Evolutionary conservation across 2,329 filamentous ascomycete species (phyloP), one percentile per base, ranked within the genome.

Genomic region (Colletotrichum cereale): DNA sequence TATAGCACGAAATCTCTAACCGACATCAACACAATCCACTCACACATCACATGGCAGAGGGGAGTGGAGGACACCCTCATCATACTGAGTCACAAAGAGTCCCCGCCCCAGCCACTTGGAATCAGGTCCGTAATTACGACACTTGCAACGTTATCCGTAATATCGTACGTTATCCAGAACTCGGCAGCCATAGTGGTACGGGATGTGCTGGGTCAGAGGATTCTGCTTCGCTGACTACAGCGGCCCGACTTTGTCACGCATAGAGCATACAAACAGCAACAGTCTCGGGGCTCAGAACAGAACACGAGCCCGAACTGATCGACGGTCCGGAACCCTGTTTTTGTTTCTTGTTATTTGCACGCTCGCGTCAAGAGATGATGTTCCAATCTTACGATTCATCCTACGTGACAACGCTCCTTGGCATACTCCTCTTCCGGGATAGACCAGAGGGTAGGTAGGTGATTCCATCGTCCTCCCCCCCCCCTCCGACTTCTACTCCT

Each of bases 151-250:
- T 67, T 44, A n/a, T n/a, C n/a, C n/a, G n/a, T n/a, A 31, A 16
- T 21, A 50, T 71, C 68, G 62, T 71, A 71, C 68, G 64, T 67
- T 68, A 4, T 47, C 38, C 56, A 34, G 12, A 8, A 47, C 29
- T 12, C 29, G 40, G 40, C 29, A 34, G 40, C 29, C 66, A 36
- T 21, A 34, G 21, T 50, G 26, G 47, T 60, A 14, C 50, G 12
- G 44, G 14, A 50, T 14, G 31, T 14, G 2, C 8, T 71, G 62
- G 63, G 52, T 62, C 64, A 68, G 29, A 18, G 18, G 16, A 5
- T 52, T 58, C 21, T 58, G 62, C 40, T 24, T 38, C n/a, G 24
- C 40, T 14, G 48, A 36, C 44, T 48, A 52, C 38, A 53, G 24
- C 47, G 36, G 29, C 47, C 44, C 31, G 31, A 21, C 50, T 7